A percentile compares a stretch with the other conserved stretches of the same genome.
These are phyloP conservation scores for Hysterium pulicare DNA, from an alignment of 2,329 filamentous ascomycete genomes.

Conservation along the genomic window DNA sequence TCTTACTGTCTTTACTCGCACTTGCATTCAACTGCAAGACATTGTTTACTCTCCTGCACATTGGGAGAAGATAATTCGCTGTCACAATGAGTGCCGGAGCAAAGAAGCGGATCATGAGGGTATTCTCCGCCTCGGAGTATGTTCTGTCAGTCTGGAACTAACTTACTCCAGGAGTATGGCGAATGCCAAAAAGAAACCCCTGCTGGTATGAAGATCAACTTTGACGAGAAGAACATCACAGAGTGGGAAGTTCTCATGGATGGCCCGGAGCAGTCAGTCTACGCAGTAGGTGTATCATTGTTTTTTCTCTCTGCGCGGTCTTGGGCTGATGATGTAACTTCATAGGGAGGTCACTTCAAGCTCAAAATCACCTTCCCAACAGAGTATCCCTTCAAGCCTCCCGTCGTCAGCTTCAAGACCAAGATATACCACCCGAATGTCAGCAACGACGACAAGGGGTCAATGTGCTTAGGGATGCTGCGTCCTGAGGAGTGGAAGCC, in stretches of 20 bases:
- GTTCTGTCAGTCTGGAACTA: not conserved
- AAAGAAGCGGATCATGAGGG: conserved; percentile 48
- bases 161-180: conserved; percentile 29
- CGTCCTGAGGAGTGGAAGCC: conserved; percentile 92
- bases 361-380: conserved; percentile 69
- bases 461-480: conserved; percentile 81
- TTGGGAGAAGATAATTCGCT: too few relatives aligned
- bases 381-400: conserved; percentile 89
- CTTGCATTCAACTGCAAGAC: not conserved
- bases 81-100: conserved; percentile 32
- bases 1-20: not conserved
- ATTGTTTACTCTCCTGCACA: too few relatives aligned
- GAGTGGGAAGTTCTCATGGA: conserved; percentile 67
- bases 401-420: conserved; percentile 73
- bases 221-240: conserved; percentile 63
- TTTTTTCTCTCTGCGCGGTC: conserved; percentile 2
- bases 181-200: conserved; percentile 36
- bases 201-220: conserved; percentile 39
- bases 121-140: too few relatives aligned
- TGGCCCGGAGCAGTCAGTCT: conserved; percentile 62
- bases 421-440: conserved; percentile 97
- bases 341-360: conserved; percentile 69
- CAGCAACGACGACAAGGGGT: conserved; percentile 79
- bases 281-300: conserved; percentile 56
- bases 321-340: too few relatives aligned